Conservation (phyloP, 352 stramenopile genomes). For the Phytophthora sp. region DNA sequence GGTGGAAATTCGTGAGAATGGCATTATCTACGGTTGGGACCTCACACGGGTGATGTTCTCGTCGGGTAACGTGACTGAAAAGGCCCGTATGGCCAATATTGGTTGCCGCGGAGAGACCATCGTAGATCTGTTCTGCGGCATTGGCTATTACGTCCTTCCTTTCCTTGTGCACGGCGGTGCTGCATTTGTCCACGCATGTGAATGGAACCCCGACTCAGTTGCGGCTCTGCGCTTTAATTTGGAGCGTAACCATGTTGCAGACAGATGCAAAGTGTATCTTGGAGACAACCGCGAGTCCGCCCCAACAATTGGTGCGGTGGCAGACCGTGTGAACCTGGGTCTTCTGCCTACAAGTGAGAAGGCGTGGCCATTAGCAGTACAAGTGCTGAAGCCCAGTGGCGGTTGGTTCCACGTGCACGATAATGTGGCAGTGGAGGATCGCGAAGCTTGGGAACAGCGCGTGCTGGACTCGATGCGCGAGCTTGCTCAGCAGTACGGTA, state of each 20-base stretch:
- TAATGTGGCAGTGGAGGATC: slow-evolving; percentile 92
- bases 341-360: slow-evolving; percentile 95
- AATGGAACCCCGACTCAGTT: slow-evolving; percentile 96
- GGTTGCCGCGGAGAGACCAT: slow-evolving; percentile 89
- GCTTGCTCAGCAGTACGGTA: slow-evolving; percentile 55
- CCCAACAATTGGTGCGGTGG: slow-evolving; percentile 73
- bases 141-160: slow-evolving; percentile 97
- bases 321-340: slow-evolving; percentile 95
- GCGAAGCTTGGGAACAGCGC: slow-evolving; percentile 75
- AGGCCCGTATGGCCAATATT: slow-evolving; percentile 92
- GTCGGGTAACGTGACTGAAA: slow-evolving; percentile 96
- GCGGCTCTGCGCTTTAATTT: slow-evolving; percentile 93
- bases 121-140: slow-evolving; percentile 97
- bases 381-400: slow-evolving; percentile 87
- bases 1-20: slow-evolving; percentile 93
- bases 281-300: slow-evolving; percentile 91
- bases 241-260: slow-evolving; percentile 88
- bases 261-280: slow-evolving; percentile 77
- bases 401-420: slow-evolving; percentile 97
- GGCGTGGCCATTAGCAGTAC: slow-evolving; percentile 92
- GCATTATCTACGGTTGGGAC: slow-evolving; percentile 95
- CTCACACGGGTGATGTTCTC: slow-evolving; percentile 97
- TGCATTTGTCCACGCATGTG: slow-evolving; percentile 91
- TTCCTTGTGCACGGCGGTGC: slow-evolving; percentile 93
- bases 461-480: slow-evolving; percentile 55